These are phyloP conservation scores for Setaria viridis DNA, from an alignment of 202 grass and related monocot species.

Conservation along the genomic window DNA sequence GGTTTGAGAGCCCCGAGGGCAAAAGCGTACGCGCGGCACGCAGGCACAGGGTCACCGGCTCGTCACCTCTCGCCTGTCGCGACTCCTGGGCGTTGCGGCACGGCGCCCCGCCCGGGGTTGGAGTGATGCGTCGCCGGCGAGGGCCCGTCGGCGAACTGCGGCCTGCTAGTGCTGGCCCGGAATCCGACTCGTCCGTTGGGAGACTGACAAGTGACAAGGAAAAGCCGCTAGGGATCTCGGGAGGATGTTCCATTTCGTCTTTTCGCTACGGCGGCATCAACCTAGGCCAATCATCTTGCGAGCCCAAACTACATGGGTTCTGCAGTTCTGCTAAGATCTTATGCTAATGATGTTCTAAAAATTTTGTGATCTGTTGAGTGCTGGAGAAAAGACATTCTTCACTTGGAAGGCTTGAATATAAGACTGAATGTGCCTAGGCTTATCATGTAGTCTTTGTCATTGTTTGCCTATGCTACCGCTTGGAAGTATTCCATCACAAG, in stretches of 20 bases:
- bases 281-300: background rate
- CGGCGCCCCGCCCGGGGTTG: too few relatives aligned
- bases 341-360: background rate
- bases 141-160: background rate
- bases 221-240: background rate
- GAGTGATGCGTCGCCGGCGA: slow-evolving; percentile 5
- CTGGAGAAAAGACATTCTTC: slow-evolving; percentile 48
- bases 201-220: background rate
- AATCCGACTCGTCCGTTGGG: slow-evolving; percentile 21
- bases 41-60: background rate
- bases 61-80: too few relatives aligned
- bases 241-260: slow-evolving; percentile 1
- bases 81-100: too few relatives aligned
- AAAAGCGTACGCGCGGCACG: background rate
- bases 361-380: background rate
- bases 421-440: slow-evolving; percentile 10
- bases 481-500: slow-evolving; percentile 23
- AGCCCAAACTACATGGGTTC: background rate
- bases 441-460: slow-evolving; percentile 36
- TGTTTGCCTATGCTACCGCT: slow-evolving; percentile 32
- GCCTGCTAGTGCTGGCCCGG: background rate
- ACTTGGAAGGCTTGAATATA: slow-evolving; percentile 52
- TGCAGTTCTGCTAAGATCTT: background rate
- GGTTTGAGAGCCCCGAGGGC: slow-evolving; percentile 24
- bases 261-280: background rate